These are phyloP conservation scores for Arachnopeziza araneosa DNA, from an alignment of 2,329 filamentous ascomycete genomes.

Conservation along the genomic window DNA sequence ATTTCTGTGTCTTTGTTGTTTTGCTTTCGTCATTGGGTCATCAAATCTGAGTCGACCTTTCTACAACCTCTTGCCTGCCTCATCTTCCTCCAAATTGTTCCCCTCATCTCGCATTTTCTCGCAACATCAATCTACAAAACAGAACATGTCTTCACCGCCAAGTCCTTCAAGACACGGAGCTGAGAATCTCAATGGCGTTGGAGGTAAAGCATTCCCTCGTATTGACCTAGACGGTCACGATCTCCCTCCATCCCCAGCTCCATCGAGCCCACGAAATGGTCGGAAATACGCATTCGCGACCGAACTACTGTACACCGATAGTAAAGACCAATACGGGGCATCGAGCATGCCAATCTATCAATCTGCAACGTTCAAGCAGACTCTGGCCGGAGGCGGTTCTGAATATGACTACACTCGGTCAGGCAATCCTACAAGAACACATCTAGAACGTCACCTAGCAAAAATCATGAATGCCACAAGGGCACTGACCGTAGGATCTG, in stretches of 20 bases:
- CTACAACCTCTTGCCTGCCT: not conserved
- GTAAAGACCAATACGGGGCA: constrained; percentile 93
- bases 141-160: constrained; percentile 31
- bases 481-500: constrained; percentile 87
- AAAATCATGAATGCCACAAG: constrained; percentile 98
- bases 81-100: not conserved
- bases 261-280: constrained; percentile 81
- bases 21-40: not conserved
- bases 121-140: constrained; percentile 1
- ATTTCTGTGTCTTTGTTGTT: not conserved
- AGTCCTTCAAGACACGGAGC: constrained; percentile 17
- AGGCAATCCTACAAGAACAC: constrained; percentile 92
- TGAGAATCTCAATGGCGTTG: constrained; percentile 21
- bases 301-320: constrained; percentile 93
- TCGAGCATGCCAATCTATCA: constrained; percentile 98
- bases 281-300: constrained; percentile 91
- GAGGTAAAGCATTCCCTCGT: constrained; percentile 34
- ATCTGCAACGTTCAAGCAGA: constrained; percentile 97
- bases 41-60: not conserved
- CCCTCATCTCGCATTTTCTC: not conserved
- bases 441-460: constrained; percentile 91
- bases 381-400: constrained; percentile 67
- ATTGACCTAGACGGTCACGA: constrained; percentile 75
- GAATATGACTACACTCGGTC: constrained; percentile 99
- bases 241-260: constrained; percentile 83